Evolutionary conservation across 805 yeast genomes (phyloP).

Genomic region (Yarrowia sp.): DNA sequence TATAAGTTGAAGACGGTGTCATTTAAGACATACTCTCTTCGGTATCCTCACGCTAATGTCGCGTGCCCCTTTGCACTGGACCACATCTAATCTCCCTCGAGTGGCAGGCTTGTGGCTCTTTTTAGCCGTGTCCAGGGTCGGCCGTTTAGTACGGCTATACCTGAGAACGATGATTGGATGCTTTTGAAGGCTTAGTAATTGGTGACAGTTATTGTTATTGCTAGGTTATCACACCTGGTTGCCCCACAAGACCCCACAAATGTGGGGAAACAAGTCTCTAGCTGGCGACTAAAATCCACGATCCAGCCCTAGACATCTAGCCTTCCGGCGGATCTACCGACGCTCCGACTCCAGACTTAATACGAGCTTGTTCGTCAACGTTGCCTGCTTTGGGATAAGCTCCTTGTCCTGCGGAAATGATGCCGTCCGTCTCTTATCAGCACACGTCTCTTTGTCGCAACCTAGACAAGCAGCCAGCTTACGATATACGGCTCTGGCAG

Average conservation of each 20-base stretch:
- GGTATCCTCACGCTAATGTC: no score
- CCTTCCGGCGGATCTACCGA: constrained; percentile 2
- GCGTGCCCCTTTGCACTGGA: neutral
- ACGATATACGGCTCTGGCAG: neutral
- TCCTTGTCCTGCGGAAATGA: constrained; percentile 8
- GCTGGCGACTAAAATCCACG: neutral
- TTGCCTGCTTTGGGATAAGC: neutral
- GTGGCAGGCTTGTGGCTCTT: neutral
- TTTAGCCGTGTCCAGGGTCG: neutral
- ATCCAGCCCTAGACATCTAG: neutral
- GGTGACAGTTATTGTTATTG: no score
- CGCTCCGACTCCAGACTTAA: neutral
- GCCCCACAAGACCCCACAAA: neutral
- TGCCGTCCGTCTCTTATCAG: constrained; percentile 11
- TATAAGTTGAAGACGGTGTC: no score
- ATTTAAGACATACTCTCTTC: no score
- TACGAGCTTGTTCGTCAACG: neutral
- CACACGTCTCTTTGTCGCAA: neutral
- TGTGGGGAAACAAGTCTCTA: neutral
- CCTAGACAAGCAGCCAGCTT: neutral
- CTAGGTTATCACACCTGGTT: no score
- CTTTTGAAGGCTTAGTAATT: no score
- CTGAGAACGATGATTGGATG: no score
- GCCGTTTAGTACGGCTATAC: no score
- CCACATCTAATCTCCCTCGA: constrained; percentile 15